Evolutionary conservation across 306 rosid genomes (phyloP).

Genomic region (Crataegus laevigata): DNA sequence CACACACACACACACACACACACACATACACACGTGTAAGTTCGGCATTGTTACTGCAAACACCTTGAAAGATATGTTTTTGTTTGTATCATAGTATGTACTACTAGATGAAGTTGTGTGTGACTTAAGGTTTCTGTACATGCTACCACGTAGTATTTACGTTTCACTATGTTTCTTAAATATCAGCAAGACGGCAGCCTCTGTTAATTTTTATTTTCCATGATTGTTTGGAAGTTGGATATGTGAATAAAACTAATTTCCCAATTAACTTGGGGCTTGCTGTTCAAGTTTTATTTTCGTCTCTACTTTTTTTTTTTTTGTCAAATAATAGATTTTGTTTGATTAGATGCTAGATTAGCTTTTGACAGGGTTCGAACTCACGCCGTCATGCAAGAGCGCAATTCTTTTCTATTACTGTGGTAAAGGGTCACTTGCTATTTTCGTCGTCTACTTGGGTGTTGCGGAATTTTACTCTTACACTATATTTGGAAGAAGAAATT

Average conservation of each 20-base stretch:
- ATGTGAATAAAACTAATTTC: background rate
- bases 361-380: too few species aligned
- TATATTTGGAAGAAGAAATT: too few species aligned
- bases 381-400: too few species aligned
- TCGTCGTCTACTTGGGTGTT: too few species aligned
- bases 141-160: constrained; percentile 17
- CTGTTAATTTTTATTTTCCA: background rate
- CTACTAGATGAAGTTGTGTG: background rate
- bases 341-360: too few species aligned
- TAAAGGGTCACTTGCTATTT: too few species aligned
- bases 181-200: background rate
- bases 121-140: constrained; percentile 22
- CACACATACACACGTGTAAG: too few species aligned
- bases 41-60: constrained; percentile 11
- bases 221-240: background rate
- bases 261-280: background rate
- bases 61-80: background rate
- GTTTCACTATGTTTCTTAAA: background rate
- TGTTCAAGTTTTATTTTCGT: background rate
- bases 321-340: too few species aligned
- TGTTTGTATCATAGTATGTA: background rate
- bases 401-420: too few species aligned
- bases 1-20: too few species aligned
- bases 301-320: too few species aligned
- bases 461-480: background rate